phyloP scores from a whole-genome alignment of 495 filamentous ascomycete species.

The Clavariopsis aquatica region DNA sequence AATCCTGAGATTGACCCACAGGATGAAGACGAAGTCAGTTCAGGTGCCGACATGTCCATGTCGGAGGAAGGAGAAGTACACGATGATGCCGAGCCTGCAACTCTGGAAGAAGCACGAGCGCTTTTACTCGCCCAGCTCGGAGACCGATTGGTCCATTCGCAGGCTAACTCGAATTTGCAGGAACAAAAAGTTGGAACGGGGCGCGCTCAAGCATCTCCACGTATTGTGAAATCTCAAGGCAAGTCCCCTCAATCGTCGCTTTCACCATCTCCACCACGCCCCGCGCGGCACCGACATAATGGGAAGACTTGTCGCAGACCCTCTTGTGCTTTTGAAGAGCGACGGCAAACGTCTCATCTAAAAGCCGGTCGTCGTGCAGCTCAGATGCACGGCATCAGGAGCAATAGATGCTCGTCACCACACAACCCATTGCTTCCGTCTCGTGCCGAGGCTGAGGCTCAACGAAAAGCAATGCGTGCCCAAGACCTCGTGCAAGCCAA shows the following conservation, averaged over 20 bases:
- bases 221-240: not conserved
- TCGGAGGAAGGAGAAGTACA: slow-evolving; percentile 16
- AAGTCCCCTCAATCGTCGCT: not conserved
- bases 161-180: slow-evolving; percentile 4
- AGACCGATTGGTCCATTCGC: slow-evolving; percentile 26
- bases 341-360: not conserved
- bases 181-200: not conserved
- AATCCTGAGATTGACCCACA: not conserved
- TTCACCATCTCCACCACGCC: not conserved
- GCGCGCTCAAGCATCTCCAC: not conserved
- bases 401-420: not conserved
- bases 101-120: slow-evolving; percentile 61
- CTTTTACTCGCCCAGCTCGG: slow-evolving; percentile 56
- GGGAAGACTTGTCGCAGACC: not conserved
- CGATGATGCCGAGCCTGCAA: slow-evolving; percentile 3
- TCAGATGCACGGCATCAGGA: not conserved
- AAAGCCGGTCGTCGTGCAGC: not conserved
- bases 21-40: not conserved
- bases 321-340: not conserved
- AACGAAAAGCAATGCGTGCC: slow-evolving; percentile 5
- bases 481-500: not conserved
- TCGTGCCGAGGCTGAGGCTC: slow-evolving; percentile 14
- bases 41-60: slow-evolving; percentile 24
- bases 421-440: not conserved
- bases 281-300: slow-evolving; percentile 7